These are phyloP conservation scores for Centrapalus pauciflorus DNA, from an alignment of 129 eudicot genomes.

Conservation along the genomic window DNA sequence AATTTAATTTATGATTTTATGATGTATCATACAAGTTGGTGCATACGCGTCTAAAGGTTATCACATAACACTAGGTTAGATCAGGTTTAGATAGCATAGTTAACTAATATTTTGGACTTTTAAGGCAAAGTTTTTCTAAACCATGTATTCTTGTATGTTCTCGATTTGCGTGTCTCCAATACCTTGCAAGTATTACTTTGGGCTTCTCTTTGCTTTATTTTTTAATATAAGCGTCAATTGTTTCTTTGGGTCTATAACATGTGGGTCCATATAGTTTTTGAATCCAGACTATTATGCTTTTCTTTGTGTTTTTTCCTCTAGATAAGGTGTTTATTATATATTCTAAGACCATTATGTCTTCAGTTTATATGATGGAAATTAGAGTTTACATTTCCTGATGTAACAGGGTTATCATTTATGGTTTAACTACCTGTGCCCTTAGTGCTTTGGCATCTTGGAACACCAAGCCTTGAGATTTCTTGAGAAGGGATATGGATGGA, in stretches of 20 bases:
- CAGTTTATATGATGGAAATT: neutral
- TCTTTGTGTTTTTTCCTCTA: neutral
- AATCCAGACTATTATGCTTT: neutral
- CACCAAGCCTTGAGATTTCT: neutral
- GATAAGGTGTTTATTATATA: neutral
- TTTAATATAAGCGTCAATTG: neutral
- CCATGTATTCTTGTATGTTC: neutral
- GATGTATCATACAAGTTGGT: conserved; percentile 5
- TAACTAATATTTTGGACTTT: neutral
- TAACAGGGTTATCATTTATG: neutral
- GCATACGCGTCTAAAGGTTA: neutral
- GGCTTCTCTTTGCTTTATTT: neutral
- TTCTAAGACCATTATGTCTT: neutral
- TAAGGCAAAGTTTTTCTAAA: neutral
- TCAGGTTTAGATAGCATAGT: neutral
- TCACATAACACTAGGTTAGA: neutral
- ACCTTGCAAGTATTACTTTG: neutral
- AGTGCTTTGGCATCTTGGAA: neutral
- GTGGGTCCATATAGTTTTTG: neutral
- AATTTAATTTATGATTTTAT: neutral
- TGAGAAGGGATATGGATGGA: neutral
- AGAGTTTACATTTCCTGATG: neutral
- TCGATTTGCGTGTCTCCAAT: neutral
- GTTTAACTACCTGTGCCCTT: neutral
- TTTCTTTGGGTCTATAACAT: neutral